Base-by-base conservation (phyloP, 2,329 filamentous ascomycete genomes). In the Zymoseptoria passerinii region DNA sequence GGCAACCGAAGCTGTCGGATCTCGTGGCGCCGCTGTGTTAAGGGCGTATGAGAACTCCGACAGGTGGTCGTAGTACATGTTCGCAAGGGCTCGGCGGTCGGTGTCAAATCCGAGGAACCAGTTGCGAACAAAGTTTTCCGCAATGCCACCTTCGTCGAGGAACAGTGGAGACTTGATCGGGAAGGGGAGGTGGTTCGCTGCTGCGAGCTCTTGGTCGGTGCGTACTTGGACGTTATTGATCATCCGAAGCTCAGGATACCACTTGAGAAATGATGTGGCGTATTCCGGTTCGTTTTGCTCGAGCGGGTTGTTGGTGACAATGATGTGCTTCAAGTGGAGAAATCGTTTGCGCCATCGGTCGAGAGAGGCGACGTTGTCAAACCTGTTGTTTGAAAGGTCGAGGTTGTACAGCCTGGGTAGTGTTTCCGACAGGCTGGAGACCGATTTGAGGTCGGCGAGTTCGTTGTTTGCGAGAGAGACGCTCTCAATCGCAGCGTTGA, bases 401-500 rank as follows among this genome's bases (percentile, higher is more conserved):
- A 99, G 83, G 65, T 96, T 92, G 71, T 90, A 86, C 60, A 97
- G 78, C 61, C 92, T 87, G 0, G 92, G 90, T 56, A 97, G 89
- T 0, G 89, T 90, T 55, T 84, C 82, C 8, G 90, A 85, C 1
- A 97, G 80, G 1, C 84, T 80, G 54, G 87, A 89, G 54, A 97
- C 87, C 55, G 87, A 81, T 19, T 78, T 72, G 44, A 96, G 82
- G 62, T 88, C 86, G 54, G 83, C 78, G 51, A 97, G 84, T 60
- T 84, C 84, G 73, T 97, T 97, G 71, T 84, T 83, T 18, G 88
- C 85, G 10, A 99, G 81, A 44, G 87, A 89, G 67, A 97, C 86
- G 69, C 90, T 92, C 63, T 87, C 78, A 53, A 99, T 87, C 4
- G 87, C 87, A 52, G 91, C 86, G 53, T 85, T 82, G 72, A 92